Evolutionary conservation across 306 rosid species (phyloP).

Genomic region (Albizia julibrissin): DNA sequence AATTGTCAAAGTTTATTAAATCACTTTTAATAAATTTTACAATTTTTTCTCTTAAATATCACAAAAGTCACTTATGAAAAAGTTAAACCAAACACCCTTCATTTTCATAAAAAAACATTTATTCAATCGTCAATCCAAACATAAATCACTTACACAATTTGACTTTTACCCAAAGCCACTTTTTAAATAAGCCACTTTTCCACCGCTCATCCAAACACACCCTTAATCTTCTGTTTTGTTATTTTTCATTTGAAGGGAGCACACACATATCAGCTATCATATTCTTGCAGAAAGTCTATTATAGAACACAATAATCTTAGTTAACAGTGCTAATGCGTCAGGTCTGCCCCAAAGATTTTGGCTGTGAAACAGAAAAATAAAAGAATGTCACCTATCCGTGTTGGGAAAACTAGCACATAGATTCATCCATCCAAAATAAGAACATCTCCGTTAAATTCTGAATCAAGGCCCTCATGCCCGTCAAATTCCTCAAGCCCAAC

Average conservation of each 20-base stretch:
- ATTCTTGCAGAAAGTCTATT: neutral
- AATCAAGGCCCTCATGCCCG: slow-evolving; percentile 58
- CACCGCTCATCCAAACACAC: no score
- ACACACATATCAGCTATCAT: neutral
- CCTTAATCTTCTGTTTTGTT: no score
- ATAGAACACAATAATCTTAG: neutral
- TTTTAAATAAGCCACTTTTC: no score
- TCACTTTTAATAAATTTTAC: no score
- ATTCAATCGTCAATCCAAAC: no score
- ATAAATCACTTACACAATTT: no score
- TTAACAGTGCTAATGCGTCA: neutral
- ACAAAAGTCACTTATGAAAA: no score
- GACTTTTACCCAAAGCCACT: no score
- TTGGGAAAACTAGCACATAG: neutral
- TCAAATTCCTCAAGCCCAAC: slow-evolving; percentile 62
- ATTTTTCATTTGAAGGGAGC: neutral
- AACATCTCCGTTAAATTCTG: slow-evolving; percentile 32
- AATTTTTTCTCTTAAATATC: no score
- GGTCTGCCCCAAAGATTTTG: neutral
- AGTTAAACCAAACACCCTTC: no score
- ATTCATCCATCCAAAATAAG: slow-evolving; percentile 34
- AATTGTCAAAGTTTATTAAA: no score
- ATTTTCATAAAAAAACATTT: no score
- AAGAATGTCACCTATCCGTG: neutral
- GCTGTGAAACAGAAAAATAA: neutral